Evolutionary conservation across 306 rosid genomes (phyloP).

Genomic region (Trifolium pratense): DNA sequence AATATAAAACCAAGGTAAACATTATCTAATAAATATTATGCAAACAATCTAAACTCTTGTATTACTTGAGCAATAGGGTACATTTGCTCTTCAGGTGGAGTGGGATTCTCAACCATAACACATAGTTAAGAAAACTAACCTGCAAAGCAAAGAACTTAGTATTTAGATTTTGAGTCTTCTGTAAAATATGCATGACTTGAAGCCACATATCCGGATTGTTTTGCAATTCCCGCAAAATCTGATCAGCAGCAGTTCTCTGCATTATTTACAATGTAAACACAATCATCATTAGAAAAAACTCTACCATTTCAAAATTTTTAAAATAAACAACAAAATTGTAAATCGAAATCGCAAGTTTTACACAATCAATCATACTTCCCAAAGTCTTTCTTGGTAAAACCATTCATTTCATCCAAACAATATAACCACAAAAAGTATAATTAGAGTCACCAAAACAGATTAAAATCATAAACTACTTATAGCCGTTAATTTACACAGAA

Average conservation of each 20-base stretch:
- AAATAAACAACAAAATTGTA: neutral
- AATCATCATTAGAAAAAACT: neutral
- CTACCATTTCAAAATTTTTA: too few relatives aligned
- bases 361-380: neutral
- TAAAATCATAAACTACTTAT: neutral
- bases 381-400: neutral
- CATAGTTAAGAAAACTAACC: slow-evolving; percentile 56
- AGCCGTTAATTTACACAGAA: neutral
- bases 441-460: neutral
- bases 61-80: neutral
- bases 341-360: neutral
- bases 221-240: slow-evolving; percentile 87
- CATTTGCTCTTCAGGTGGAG: neutral
- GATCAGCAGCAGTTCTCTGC: slow-evolving; percentile 96
- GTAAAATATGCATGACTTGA: slow-evolving; percentile 96
- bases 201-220: slow-evolving; percentile 95
- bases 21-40: neutral
- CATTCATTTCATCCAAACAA: neutral
- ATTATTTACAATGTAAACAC: neutral
- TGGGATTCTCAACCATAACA: neutral
- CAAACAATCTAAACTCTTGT: neutral
- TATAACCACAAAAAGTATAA: neutral
- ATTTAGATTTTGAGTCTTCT: slow-evolving; percentile 74
- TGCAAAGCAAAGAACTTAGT: slow-evolving; percentile 98
- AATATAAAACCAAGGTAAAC: neutral